Conservation (phyloP, 306 rosid species). For the Fagus crenata region DNA sequence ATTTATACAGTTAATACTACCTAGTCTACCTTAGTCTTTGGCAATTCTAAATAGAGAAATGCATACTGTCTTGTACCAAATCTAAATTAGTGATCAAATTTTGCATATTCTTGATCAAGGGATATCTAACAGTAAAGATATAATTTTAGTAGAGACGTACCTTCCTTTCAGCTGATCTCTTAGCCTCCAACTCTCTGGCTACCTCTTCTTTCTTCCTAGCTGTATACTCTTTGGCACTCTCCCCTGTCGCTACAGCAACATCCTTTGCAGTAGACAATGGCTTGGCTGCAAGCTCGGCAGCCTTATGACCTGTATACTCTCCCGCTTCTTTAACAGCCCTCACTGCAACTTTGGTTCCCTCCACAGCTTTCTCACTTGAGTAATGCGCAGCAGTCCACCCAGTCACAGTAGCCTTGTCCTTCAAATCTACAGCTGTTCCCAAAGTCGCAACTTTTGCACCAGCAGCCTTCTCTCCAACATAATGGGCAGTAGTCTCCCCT, state of each 20-base stretch:
- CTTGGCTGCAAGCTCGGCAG: slow-evolving; percentile 46
- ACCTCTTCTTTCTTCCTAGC: slow-evolving; percentile 79
- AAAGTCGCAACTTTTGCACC: slow-evolving; percentile 42
- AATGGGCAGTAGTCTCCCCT: slow-evolving; percentile 32
- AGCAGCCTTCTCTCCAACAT: slow-evolving; percentile 44
- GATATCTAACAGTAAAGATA: background rate
- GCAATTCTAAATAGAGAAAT: background rate
- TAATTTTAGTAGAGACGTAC: slow-evolving; percentile 18
- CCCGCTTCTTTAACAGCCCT: slow-evolving; percentile 49
- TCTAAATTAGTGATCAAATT: background rate
- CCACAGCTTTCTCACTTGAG: slow-evolving; percentile 52
- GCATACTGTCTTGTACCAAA: background rate
- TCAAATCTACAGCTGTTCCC: slow-evolving; percentile 47
- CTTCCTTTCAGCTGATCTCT: slow-evolving; percentile 31
- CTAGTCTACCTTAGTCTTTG: background rate
- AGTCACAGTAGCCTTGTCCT: slow-evolving; percentile 54
- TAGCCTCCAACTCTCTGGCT: slow-evolving; percentile 36
- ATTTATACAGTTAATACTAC: background rate
- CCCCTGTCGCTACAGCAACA: slow-evolving; percentile 54
- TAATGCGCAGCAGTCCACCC: slow-evolving; percentile 74
- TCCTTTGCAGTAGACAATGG: slow-evolving; percentile 47
- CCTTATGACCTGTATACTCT: slow-evolving; percentile 55
- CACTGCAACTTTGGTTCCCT: slow-evolving; percentile 54
- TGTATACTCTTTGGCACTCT: slow-evolving; percentile 64
- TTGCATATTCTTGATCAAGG: background rate